A percentile compares a stretch with the other conserved stretches of the same genome.
Evolutionary conservation across 2,329 filamentous ascomycete genomes (phyloP).

Genomic region (Trichoderma polysporum): DNA sequence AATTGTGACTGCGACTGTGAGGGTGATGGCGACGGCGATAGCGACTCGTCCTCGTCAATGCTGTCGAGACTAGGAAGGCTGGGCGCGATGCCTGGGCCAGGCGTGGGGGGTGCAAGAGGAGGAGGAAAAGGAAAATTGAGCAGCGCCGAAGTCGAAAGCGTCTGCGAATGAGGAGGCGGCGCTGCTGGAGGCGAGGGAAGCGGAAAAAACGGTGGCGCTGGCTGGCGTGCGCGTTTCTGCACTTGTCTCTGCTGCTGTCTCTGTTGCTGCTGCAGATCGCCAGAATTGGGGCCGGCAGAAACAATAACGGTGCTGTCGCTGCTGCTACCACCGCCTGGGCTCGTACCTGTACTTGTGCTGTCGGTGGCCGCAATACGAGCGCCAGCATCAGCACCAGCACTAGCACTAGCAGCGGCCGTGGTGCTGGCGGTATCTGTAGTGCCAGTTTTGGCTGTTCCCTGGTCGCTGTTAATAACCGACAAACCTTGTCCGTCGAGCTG

Average conservation of each 20-base stretch:
- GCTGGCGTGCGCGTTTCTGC: constrained; percentile 10
- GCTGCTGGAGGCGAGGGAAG: constrained; percentile 22
- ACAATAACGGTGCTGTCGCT: neutral
- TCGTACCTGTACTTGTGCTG: neutral
- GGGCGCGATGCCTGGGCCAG: neutral
- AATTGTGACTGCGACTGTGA: neutral
- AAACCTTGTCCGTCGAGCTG: neutral
- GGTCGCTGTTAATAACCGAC: constrained; percentile 5
- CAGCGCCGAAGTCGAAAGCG: neutral
- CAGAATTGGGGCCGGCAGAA: constrained; percentile 5
- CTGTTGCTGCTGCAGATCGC: constrained; percentile 12
- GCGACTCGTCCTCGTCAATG: constrained; percentile 23
- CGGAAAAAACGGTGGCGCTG: constrained; percentile 13
- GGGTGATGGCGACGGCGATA: neutral
- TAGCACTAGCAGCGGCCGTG: neutral
- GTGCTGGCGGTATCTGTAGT: neutral
- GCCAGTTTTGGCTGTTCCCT: neutral
- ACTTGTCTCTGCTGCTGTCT: constrained; percentile 14
- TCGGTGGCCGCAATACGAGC: neutral
- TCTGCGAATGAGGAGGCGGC: neutral
- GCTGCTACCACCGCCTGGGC: neutral
- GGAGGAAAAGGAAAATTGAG: neutral
- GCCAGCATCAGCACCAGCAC: neutral
- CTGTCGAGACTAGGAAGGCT: constrained; percentile 17
- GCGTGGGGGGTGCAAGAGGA: constrained; percentile 2